Base-by-base conservation (phyloP, 371 early-diverging fungal species). In the Saksenaea vasiformis region DNA sequence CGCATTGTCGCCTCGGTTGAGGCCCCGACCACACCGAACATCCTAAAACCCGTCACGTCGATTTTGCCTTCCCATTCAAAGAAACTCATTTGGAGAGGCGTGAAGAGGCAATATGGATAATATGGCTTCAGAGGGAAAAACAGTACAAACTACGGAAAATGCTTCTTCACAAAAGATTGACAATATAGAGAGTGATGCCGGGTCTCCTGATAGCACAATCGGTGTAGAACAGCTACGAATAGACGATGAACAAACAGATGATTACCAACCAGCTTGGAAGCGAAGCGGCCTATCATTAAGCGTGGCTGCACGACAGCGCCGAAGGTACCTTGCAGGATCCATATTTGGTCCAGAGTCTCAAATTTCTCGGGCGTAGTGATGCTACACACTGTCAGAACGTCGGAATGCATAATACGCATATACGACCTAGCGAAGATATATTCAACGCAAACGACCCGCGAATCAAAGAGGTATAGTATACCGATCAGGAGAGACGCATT, bases 381-480 rank as follows among this genome's bases (percentile, higher is more conserved):
- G 82, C 82, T 11, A 66, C 78, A 17, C 61, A 66, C 7, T 74
- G 70, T 27, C 69, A 76, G 44, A 70, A 82, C 54, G 65, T 71
- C 11, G 82, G 78, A 13, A 66, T 76, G 60, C 74, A 76, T 57
- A 62, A 64, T 5, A 73, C 80, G 5, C 76, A 76, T 72, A 86
- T 87, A 41, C 83, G 88, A 53, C 90, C 91, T 0, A 87, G 88
- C 0, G 91, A 91, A 31, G 92, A 91, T 66, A 88, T 93, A 36
- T 90, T 93, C 64, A 87, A 93, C 64, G 80, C 90, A 0, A 73
- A 89, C 26, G 91, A 91, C 63, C 87, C 87, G 44, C 78, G 79
- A 31, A 88, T 93, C 39, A 90, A 91, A 66, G 90, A 91, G 72
- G 92, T 86, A 71, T 36, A 41, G 54, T 26, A 24, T 36, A 10